A percentile compares a stretch with the other conserved stretches of the same genome.
These are phyloP conservation scores for Geotrichum citri-aurantii DNA, from an alignment of 1,139 yeast genomes.

Conservation along the genomic window DNA sequence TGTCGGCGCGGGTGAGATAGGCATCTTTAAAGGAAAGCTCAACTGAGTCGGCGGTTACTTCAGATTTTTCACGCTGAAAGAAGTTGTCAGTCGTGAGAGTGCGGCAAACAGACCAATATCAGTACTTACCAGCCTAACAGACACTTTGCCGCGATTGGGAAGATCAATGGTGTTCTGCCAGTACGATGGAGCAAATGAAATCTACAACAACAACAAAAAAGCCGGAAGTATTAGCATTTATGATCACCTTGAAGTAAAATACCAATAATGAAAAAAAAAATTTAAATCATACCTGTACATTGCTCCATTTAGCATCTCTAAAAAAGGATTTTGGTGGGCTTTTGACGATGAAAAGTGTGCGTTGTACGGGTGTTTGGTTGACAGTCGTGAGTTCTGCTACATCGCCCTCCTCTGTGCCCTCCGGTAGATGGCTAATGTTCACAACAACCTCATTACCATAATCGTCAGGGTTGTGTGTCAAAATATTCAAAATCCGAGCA, in stretches of 20 bases:
- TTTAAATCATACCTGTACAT: constrained; percentile 24
- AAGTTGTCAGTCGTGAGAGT: neutral
- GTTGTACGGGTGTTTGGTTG: constrained; percentile 31
- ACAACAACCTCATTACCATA: constrained; percentile 57
- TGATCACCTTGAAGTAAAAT: too few species aligned
- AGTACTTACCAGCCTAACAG: constrained; percentile 46
- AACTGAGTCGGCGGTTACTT: constrained; percentile 69
- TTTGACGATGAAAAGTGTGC: constrained; percentile 44
- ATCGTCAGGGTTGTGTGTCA: constrained; percentile 68
- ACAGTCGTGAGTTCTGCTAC: constrained; percentile 56
- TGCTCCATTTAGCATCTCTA: constrained; percentile 27
- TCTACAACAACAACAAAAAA: constrained; percentile 31
- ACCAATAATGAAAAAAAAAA: neutral
- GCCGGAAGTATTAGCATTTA: too few species aligned
- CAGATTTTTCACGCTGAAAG: constrained; percentile 32
- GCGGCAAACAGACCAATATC: neutral
- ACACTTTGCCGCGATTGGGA: constrained; percentile 58
- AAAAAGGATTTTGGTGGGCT: constrained; percentile 35
- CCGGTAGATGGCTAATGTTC: constrained; percentile 51
- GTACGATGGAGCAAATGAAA: constrained; percentile 60
- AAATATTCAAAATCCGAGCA: constrained; percentile 23
- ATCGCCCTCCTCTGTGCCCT: constrained; percentile 61
- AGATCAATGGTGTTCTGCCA: constrained; percentile 58
- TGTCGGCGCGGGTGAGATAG: constrained; percentile 80
- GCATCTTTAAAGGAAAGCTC: constrained; percentile 80